Evolutionary conservation across 1,284 basidiomycete genomes (phyloP), one percentile per base, ranked within the genome.

Genomic region (Limonomyces culmigenus): DNA sequence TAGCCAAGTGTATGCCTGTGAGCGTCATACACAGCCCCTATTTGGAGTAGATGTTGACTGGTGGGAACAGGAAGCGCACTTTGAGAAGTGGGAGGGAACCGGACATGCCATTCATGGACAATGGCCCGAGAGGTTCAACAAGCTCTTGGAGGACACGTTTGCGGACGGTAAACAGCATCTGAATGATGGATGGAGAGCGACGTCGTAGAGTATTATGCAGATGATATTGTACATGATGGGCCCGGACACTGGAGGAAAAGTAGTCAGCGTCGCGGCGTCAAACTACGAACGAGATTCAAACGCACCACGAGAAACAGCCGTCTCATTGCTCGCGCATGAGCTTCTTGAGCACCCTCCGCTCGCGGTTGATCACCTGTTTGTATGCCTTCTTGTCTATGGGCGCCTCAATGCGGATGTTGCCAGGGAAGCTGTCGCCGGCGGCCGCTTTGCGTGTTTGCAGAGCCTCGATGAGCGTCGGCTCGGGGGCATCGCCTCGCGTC

Each of bases 21-120:
- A n/a, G n/a, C n/a, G n/a, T n/a, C n/a, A n/a, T n/a, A n/a, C n/a
- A n/a, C n/a, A n/a, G n/a, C n/a, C n/a, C n/a, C n/a, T n/a, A n/a
- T n/a, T n/a, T n/a, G n/a, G n/a, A n/a, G n/a, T n/a, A n/a, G n/a
- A n/a, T n/a, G n/a, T n/a, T n/a, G n/a, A n/a, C n/a, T n/a, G n/a
- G n/a, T n/a, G n/a, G n/a, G n/a, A n/a, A n/a, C n/a, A n/a, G n/a
- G n/a, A n/a, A n/a, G 80, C 75, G 1, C 77, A 87, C 50, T 60
- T 74, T 25, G 51, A 75, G 4, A 54, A 69, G 37, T 84, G 76
- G 67, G 50, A 67, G 34, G 56, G 58, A 2, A 73, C 71, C 0
- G 86, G 83, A 0, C 86, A 88, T 52, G 80, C 60, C 2, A 49
- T 86, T 16, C 62, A 71, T 32, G 46, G 55, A 4, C 84, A 88